A percentile compares a stretch with the other conserved stretches of the same genome.
Evolutionary conservation across 345 rosid genomes (phyloP).

Genomic region (Ceriops decandra): DNA sequence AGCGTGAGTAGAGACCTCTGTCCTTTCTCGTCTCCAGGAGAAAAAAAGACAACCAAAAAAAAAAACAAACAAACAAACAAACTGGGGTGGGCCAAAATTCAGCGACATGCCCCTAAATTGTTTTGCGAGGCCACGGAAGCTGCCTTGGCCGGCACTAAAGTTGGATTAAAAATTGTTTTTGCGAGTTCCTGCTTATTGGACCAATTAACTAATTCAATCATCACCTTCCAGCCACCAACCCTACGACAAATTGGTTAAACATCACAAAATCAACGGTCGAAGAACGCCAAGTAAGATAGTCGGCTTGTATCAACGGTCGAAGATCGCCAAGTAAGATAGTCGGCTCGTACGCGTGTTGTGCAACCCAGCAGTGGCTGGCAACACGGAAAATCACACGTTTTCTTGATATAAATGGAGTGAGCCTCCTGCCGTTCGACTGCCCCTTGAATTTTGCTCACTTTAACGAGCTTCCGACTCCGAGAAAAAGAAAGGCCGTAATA

Average conservation of each 20-base stretch:
- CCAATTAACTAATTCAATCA: too few species aligned
- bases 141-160: background rate
- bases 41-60: too few species aligned
- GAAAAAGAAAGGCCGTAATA: background rate
- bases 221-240: background rate
- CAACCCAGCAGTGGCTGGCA: background rate
- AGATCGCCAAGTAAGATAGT: background rate
- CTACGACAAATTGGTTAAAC: background rate
- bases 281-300: background rate
- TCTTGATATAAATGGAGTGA: constrained; percentile 12
- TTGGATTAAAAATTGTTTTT: background rate
- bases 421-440: background rate
- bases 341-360: too few species aligned
- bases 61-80: too few species aligned
- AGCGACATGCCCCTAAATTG: background rate
- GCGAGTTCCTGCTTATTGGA: background rate
- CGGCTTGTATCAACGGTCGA: background rate
- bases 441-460: constrained; percentile 2
- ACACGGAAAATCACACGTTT: background rate
- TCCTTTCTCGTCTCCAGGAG: too few species aligned
- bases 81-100: background rate
- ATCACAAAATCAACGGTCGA: constrained; percentile 9
- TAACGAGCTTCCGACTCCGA: background rate
- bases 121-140: background rate
- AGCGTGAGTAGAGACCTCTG: too few species aligned